phyloP scores from a whole-genome alignment of 768 basidiomycete species.

The Gelatoporia subvermispora region DNA sequence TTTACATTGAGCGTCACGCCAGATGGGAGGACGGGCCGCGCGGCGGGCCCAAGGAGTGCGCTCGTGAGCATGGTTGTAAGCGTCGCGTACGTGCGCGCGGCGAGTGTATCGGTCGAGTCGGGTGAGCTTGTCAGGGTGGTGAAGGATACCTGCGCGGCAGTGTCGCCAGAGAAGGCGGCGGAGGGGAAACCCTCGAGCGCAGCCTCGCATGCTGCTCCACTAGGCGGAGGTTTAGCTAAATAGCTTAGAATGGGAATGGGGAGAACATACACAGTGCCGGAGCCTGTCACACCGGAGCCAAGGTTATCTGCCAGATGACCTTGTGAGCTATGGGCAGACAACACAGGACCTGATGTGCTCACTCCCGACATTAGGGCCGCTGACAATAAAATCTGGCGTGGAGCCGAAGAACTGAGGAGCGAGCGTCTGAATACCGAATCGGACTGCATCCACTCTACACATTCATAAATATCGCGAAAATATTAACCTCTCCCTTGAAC shows the following conservation, averaged over 20 bases:
- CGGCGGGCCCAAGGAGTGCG: constrained; percentile 17
- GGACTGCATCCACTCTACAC: constrained; percentile 22
- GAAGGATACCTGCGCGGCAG: constrained; percentile 42
- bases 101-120: constrained; percentile 28
- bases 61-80: constrained; percentile 35
- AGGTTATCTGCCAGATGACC: constrained; percentile 13
- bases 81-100: constrained; percentile 39
- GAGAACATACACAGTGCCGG: constrained; percentile 25
- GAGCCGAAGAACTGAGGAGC: constrained; percentile 35
- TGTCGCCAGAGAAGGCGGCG: constrained; percentile 41
- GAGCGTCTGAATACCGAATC: constrained; percentile 42
- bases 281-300: constrained; percentile 16
- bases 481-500: background rate
- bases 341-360: background rate
- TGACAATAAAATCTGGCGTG: constrained; percentile 39
- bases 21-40: constrained; percentile 26
- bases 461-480: background rate
- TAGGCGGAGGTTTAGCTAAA: constrained; percentile 9
- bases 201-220: constrained; percentile 47
- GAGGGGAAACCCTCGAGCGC: constrained; percentile 46
- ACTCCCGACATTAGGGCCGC: constrained; percentile 37
- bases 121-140: constrained; percentile 40
- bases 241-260: too few species aligned
- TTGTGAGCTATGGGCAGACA: background rate
- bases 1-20: constrained; percentile 33